Conservation (phyloP, 345 rosid species). For the Aquilaria malaccensis region DNA sequence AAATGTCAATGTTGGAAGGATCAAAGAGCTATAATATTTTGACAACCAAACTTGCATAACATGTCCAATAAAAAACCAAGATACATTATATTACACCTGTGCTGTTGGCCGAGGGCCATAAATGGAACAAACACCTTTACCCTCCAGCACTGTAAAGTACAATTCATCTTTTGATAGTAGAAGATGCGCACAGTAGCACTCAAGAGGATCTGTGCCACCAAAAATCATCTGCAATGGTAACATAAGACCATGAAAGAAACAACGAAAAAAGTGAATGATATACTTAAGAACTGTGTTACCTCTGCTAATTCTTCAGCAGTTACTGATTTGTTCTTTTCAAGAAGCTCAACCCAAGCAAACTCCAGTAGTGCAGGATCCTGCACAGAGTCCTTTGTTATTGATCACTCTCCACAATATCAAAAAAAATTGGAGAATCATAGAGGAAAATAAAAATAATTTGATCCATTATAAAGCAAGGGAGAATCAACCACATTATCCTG, state of each 20-base stretch:
- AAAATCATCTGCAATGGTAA: constrained; percentile 65
- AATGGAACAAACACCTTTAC: constrained; percentile 59
- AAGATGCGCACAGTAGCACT: constrained; percentile 89
- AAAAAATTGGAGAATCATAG: neutral
- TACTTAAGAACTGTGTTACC: constrained; percentile 37
- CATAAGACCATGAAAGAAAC: constrained; percentile 25
- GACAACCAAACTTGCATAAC: constrained; percentile 4
- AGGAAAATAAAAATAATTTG: neutral
- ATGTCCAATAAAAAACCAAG: constrained; percentile 1
- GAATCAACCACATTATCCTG: constrained; percentile 68
- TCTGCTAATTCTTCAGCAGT: constrained; percentile 85
- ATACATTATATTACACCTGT: constrained; percentile 39
- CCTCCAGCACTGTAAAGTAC: constrained; percentile 60
- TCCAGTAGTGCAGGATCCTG: constrained; percentile 84
- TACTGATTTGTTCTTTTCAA: constrained; percentile 75
- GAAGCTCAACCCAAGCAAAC: constrained; percentile 95
- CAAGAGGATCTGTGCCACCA: constrained; percentile 75
- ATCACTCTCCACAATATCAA: neutral
- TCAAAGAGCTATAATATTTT: neutral
- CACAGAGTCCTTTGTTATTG: constrained; percentile 11
- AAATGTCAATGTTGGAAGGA: constrained; percentile 9
- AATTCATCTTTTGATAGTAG: constrained; percentile 80
- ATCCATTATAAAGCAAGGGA: constrained; percentile 16
- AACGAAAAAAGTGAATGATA: neutral
- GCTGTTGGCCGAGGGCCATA: constrained; percentile 70